Evolutionary conservation across 345 rosid genomes (phyloP).

Genomic region (Mallotus nudiflorus): DNA sequence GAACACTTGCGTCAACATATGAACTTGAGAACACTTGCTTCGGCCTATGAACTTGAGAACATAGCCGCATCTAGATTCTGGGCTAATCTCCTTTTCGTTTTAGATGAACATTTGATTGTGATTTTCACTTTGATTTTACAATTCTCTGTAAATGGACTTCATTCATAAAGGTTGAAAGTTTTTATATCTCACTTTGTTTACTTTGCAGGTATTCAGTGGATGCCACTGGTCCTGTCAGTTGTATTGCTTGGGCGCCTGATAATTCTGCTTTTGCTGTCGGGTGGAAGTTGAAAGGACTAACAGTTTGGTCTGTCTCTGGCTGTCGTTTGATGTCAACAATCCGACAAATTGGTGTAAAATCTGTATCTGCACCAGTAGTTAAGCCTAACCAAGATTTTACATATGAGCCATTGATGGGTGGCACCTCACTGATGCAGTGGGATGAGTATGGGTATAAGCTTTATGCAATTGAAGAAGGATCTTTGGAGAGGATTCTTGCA

Average conservation of each 20-base stretch:
- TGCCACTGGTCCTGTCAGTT: slow-evolving; percentile 90
- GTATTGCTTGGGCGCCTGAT: slow-evolving; percentile 97
- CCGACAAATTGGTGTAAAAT: slow-evolving; percentile 85
- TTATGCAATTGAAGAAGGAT: slow-evolving; percentile 84
- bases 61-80: background rate
- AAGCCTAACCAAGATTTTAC: slow-evolving; percentile 77
- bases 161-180: slow-evolving; percentile 5
- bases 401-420: slow-evolving; percentile 83
- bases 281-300: slow-evolving; percentile 93
- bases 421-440: slow-evolving; percentile 91
- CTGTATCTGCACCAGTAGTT: slow-evolving; percentile 72
- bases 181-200: slow-evolving; percentile 10
- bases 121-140: background rate
- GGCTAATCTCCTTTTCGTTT: slow-evolving; percentile 1
- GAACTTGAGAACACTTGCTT: background rate
- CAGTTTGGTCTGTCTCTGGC: slow-evolving; percentile 98
- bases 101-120: slow-evolving; percentile 5
- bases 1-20: too few species aligned
- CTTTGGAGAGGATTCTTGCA: slow-evolving; percentile 77
- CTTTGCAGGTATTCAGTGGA: slow-evolving; percentile 80
- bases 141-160: background rate
- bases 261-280: slow-evolving; percentile 99
- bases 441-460: slow-evolving; percentile 93
- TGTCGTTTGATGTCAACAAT: slow-evolving; percentile 97
- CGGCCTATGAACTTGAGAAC: background rate